Conservation (phyloP, 495 filamentous ascomycete species). For the Penicillium subrubescens region DNA sequence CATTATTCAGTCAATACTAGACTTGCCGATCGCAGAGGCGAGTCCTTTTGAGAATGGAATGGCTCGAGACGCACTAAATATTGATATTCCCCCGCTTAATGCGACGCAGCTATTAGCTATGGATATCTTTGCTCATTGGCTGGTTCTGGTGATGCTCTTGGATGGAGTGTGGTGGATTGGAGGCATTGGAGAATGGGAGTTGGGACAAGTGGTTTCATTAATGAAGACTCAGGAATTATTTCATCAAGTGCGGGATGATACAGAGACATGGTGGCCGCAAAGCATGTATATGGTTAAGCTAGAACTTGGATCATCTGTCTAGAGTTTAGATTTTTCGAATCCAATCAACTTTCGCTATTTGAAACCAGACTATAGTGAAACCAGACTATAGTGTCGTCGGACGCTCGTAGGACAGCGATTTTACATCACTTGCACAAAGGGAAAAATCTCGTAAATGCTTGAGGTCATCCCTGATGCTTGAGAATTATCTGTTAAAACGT, state of each 20-base stretch:
- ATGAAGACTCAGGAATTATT: neutral
- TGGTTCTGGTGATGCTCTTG: constrained; percentile 45
- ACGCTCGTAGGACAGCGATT: neutral
- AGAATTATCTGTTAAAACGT: too few species aligned
- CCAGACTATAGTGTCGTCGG: neutral
- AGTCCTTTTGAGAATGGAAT: neutral
- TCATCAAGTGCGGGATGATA: neutral
- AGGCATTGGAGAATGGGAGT: constrained; percentile 34
- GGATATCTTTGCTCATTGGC: constrained; percentile 40
- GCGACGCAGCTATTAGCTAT: neutral
- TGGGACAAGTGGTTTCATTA: constrained; percentile 28
- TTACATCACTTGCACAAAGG: neutral
- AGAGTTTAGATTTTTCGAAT: neutral
- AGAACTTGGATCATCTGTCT: neutral
- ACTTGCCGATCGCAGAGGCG: neutral
- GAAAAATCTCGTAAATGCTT: too few species aligned
- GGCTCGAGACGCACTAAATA: neutral
- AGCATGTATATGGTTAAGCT: neutral
- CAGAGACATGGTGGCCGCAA: neutral
- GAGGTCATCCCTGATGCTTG: too few species aligned
- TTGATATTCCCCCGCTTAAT: neutral
- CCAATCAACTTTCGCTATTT: neutral
- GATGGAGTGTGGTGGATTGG: constrained; percentile 51
- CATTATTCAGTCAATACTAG: neutral
- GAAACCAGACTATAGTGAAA: neutral